Conservation (phyloP, 768 basidiomycete species). For the Strobilomyces confusus region DNA sequence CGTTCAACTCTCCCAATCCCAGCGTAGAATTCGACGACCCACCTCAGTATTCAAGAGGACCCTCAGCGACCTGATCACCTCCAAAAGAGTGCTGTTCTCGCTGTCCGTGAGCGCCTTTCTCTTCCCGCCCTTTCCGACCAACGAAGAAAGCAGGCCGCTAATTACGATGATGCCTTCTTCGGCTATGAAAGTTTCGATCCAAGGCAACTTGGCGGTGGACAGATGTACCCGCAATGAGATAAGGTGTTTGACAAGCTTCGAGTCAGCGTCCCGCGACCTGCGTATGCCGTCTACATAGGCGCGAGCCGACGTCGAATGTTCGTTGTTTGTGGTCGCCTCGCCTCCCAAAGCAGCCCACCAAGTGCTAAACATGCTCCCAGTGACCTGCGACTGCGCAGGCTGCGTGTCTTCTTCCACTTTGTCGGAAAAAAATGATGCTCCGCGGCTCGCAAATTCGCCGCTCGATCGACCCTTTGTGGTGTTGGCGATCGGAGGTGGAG, state of each 20-base stretch:
- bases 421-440: conserved; percentile 25
- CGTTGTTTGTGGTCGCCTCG: conserved; percentile 35
- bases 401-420: conserved; percentile 29
- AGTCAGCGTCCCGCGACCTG: conserved; percentile 48
- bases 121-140: conserved; percentile 70
- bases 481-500: conserved; percentile 30
- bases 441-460: conserved; percentile 34
- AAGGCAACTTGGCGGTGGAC: conserved; percentile 73
- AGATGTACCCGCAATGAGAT: conserved; percentile 82
- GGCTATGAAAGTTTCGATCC: conserved; percentile 69
- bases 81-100: conserved; percentile 65
- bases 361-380: conserved; percentile 71
- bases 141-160: conserved; percentile 48
- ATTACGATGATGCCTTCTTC: conserved; percentile 67
- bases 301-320: conserved; percentile 45
- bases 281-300: conserved; percentile 64
- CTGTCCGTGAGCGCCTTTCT: conserved; percentile 55
- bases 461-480: conserved; percentile 35
- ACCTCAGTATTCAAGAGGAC: conserved; percentile 86
- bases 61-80: conserved; percentile 75
- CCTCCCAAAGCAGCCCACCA: conserved; percentile 76
- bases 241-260: conserved; percentile 69
- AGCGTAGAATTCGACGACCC: conserved; percentile 7
- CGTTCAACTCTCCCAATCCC: no score
- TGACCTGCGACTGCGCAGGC: conserved; percentile 58